Base-by-base conservation (phyloP, 2,329 filamentous ascomycete genomes). In the Phialophora chinensis region DNA sequence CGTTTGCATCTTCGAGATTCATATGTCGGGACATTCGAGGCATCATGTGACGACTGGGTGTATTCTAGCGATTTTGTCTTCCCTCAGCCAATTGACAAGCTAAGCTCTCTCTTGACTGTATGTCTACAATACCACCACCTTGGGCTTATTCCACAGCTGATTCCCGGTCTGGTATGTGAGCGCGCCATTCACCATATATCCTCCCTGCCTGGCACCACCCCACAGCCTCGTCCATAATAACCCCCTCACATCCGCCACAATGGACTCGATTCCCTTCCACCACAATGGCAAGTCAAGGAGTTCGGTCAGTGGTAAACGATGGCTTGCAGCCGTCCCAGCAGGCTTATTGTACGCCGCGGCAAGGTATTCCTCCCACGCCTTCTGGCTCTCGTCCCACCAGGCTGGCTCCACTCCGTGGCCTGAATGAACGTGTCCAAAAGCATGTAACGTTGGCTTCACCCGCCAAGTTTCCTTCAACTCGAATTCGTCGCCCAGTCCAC, bases 341-440 rank as follows among this genome's bases (percentile, higher is more conserved):
- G 35, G 72, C 66, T 50, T 72, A 53, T 73, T 47, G 71, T 47
- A 77, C 67, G 58, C 79, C 71, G 10, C 79, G 76, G 2, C 75
- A 74, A 74, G 82, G 27, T 92, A 82, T n/a, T 82, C 80, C 78
- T 94, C 91, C 78, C 92, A 93, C 1, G 85, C 85, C 35, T 80
- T 80, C 77, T 96, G 91, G 66, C 87, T 86, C 29, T 88, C 85
- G 76, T 95, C 91, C 84, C 91, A 96, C 78, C 87, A 90, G 10
- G 91, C 84, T 0, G 87, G 78, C 73, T 93, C 88, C 52, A 81
- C 82, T 17, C 92, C 93, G 54, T 90, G 86, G 8, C 87, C 91
- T 74, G 85, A 90, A 79, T 97, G 93, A 27, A 93, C 85, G 77
- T 97, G 93, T 0, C 92, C 93, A 76, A 95, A 96, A 56, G 96